phyloP scores from a whole-genome alignment of 805 yeast species.

The Lipomyces chichibuensis region DNA sequence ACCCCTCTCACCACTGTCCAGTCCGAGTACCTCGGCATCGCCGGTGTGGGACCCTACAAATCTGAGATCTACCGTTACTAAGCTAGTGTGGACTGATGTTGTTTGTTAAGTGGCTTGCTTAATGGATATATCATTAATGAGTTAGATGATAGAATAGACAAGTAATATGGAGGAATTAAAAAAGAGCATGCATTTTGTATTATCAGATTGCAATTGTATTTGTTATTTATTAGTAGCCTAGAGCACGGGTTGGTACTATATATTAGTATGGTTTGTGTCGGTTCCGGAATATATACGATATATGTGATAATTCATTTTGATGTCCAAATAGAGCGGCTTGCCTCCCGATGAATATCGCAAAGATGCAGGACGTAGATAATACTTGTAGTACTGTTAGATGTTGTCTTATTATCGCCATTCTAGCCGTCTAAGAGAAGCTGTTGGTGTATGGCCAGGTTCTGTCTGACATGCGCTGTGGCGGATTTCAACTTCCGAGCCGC shows the following conservation, averaged over 20 bases:
- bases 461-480: too few species aligned
- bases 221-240: not conserved
- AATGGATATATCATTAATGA: not conserved
- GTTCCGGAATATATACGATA: not conserved
- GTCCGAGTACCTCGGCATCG: slow-evolving; percentile 92
- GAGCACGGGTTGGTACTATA: not conserved
- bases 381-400: too few species aligned
- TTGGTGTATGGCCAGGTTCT: too few species aligned
- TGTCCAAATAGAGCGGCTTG: not conserved
- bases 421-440: too few species aligned
- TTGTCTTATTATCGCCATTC: too few species aligned
- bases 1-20: slow-evolving; percentile 75
- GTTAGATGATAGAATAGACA: not conserved
- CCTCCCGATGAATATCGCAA: not conserved
- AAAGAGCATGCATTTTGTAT: not conserved
- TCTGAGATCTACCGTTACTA: slow-evolving; percentile 98
- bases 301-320: not conserved
- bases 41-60: slow-evolving; percentile 95
- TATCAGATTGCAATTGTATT: not conserved
- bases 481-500: too few species aligned
- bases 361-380: too few species aligned
- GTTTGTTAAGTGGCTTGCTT: not conserved
- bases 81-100: slow-evolving; percentile 31
- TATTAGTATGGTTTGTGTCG: not conserved
- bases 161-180: not conserved